Percentiles rank a stretch among this genome's conserved stretches.
These are phyloP conservation scores for Perilla frutescens DNA, from an alignment of 257 asterid species.

Conservation along the genomic window DNA sequence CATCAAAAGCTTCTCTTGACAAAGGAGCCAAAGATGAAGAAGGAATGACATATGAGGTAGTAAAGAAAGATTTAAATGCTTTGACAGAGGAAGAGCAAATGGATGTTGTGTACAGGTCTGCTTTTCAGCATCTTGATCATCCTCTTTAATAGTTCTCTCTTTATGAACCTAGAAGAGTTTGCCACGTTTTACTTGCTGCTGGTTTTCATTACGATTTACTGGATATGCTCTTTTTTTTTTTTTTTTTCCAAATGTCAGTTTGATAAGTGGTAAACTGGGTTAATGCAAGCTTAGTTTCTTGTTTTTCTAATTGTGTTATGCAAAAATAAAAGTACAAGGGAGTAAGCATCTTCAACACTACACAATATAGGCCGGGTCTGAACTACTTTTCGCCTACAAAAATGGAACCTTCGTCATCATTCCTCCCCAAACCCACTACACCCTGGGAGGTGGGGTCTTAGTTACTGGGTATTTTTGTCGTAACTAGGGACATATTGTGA, in stretches of 20 bases:
- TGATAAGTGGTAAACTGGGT: conserved; percentile 18
- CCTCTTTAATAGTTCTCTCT: conserved; percentile 21
- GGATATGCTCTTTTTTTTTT: neutral
- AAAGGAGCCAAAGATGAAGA: conserved; percentile 54
- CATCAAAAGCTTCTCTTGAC: conserved; percentile 44
- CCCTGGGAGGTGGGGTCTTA: neutral
- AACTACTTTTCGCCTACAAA: neutral
- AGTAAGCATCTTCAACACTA: conserved; percentile 2
- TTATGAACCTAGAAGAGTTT: conserved; percentile 16
- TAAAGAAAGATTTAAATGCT: conserved; percentile 76
- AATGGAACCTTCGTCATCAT: neutral
- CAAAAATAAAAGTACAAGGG: conserved; percentile 1
- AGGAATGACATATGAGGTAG: conserved; percentile 58
- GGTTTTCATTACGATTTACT: neutral
- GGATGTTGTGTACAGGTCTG: conserved; percentile 77
- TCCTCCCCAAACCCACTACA: neutral
- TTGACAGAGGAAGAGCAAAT: conserved; percentile 89
- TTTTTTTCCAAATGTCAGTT: conserved; percentile 7
- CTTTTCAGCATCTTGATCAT: conserved; percentile 16
- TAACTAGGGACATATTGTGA: conserved; percentile 8
- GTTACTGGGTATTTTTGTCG: neutral
- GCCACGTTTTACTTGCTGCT: neutral
- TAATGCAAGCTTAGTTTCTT: neutral
- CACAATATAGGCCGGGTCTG: neutral
- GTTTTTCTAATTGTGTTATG: conserved; percentile 19